Evolutionary conservation across 257 asterid species (phyloP).

Genomic region (Solanum chaucha): DNA sequence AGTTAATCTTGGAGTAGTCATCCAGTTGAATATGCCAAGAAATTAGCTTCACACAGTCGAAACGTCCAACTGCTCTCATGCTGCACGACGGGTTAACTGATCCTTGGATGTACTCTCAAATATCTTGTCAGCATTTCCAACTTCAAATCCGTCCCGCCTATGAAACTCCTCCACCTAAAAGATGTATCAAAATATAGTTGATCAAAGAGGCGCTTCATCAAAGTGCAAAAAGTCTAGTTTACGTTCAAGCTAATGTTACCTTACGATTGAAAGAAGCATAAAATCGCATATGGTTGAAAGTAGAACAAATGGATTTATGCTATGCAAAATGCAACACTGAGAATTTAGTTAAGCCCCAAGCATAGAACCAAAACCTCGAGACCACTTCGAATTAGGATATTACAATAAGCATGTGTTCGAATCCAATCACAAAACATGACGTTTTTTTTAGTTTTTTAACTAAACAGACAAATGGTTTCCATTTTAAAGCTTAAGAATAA

Average conservation of each 20-base stretch:
- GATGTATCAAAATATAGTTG: background rate
- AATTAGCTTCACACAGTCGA: background rate
- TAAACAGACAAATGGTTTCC: background rate
- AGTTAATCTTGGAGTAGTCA: background rate
- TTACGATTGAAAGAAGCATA: background rate
- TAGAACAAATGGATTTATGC: background rate
- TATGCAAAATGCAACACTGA: background rate
- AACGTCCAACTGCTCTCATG: conserved; percentile 12
- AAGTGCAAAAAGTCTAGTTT: background rate
- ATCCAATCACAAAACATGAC: background rate
- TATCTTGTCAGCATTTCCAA: conserved; percentile 92
- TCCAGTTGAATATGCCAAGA: background rate
- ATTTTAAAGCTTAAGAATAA: background rate
- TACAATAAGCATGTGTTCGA: background rate
- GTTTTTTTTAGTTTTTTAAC: background rate
- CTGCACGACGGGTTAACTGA: conserved; percentile 57
- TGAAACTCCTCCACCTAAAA: conserved; percentile 82
- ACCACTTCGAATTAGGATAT: background rate
- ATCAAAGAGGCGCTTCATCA: background rate
- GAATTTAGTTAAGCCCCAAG: background rate
- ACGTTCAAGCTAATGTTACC: background rate
- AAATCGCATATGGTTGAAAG: background rate
- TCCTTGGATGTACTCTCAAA: conserved; percentile 89
- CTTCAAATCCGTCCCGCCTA: conserved; percentile 92
- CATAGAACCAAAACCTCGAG: background rate